Evolutionary conservation across 2,329 filamentous ascomycete genomes (phyloP).

Genomic region (Cladosporium sphaerospermum): DNA sequence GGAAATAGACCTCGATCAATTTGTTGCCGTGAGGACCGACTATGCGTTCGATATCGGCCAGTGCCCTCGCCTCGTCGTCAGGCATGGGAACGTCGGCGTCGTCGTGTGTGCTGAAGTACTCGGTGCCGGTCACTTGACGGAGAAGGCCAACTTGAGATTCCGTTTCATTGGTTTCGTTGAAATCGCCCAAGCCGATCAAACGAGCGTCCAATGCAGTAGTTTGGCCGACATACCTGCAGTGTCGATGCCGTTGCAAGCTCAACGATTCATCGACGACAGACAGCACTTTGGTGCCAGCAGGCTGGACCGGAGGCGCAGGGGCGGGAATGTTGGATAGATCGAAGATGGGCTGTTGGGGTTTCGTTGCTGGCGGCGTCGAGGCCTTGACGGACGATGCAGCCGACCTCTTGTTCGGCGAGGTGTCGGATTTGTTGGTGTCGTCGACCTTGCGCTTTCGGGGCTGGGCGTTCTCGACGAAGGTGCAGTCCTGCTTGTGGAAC

Average conservation of each 20-base stretch:
- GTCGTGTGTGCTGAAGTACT: slow-evolving; percentile 74
- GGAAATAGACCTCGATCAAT: slow-evolving; percentile 75
- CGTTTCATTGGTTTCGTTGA: slow-evolving; percentile 76
- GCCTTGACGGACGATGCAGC: slow-evolving; percentile 15
- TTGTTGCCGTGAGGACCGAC: slow-evolving; percentile 71
- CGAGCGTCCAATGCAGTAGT: slow-evolving; percentile 79
- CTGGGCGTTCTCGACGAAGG: slow-evolving; percentile 68
- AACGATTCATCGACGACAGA: slow-evolving; percentile 45
- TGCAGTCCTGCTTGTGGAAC: slow-evolving; percentile 71
- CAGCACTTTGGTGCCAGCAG: slow-evolving; percentile 24
- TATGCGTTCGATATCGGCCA: slow-evolving; percentile 67
- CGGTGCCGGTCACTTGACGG: slow-evolving; percentile 67
- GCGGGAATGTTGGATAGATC: slow-evolving; percentile 3
- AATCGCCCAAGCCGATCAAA: slow-evolving; percentile 73
- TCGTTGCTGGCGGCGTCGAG: slow-evolving; percentile 9
- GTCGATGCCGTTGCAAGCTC: slow-evolving; percentile 70
- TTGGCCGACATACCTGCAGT: slow-evolving; percentile 76
- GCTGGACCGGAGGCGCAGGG: slow-evolving; percentile 2
- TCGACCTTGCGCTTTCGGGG: slow-evolving; percentile 75
- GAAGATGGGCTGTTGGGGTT: slow-evolving; percentile 5
- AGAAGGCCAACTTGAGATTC: slow-evolving; percentile 58
- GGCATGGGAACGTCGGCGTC: slow-evolving; percentile 67
- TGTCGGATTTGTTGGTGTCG: slow-evolving; percentile 34
- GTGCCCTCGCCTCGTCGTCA: slow-evolving; percentile 62
- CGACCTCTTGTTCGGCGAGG: slow-evolving; percentile 21